Conservation (phyloP, 2,329 filamentous ascomycete genomes). For the Drechslerella stenobrocha region DNA sequence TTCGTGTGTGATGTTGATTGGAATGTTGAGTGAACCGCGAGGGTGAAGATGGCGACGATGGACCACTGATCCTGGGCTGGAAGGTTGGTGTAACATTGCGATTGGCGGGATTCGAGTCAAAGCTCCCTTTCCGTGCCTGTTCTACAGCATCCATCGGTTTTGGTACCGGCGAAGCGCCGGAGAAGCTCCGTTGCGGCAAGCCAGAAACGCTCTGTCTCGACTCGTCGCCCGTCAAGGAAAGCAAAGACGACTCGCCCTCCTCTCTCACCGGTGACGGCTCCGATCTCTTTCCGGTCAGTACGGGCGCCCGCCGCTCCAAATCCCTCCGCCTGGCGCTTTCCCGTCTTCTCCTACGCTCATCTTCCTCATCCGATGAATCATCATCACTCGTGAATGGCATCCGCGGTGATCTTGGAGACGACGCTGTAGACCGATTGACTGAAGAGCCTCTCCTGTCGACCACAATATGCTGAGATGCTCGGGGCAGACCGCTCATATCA, state of each 20-base stretch:
- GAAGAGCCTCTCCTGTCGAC: slow-evolving; percentile 54
- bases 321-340: slow-evolving; percentile 38
- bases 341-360: slow-evolving; percentile 27
- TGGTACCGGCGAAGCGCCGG: slow-evolving; percentile 27
- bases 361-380: slow-evolving; percentile 42
- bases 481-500: slow-evolving; percentile 58
- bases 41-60: slow-evolving; percentile 14
- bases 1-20: slow-evolving; percentile 10
- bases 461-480: slow-evolving; percentile 52
- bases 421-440: slow-evolving; percentile 38
- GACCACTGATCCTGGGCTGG: slow-evolving; percentile 21
- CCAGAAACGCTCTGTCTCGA: background rate
- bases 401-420: slow-evolving; percentile 35
- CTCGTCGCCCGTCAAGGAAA: background rate
- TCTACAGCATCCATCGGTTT: slow-evolving; percentile 47
- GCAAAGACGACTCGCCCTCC: slow-evolving; percentile 19
- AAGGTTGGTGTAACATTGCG: slow-evolving; percentile 17
- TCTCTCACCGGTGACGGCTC: slow-evolving; percentile 44
- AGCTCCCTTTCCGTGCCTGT: slow-evolving; percentile 41
- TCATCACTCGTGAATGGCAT: slow-evolving; percentile 47
- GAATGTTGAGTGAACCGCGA: background rate
- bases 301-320: slow-evolving; percentile 33
- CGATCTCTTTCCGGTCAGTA: slow-evolving; percentile 31
- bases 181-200: slow-evolving; percentile 39
- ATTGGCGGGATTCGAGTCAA: slow-evolving; percentile 42